Base-by-base conservation (phyloP, 2,329 filamentous ascomycete genomes). In the Talaromyces verruculosus region DNA sequence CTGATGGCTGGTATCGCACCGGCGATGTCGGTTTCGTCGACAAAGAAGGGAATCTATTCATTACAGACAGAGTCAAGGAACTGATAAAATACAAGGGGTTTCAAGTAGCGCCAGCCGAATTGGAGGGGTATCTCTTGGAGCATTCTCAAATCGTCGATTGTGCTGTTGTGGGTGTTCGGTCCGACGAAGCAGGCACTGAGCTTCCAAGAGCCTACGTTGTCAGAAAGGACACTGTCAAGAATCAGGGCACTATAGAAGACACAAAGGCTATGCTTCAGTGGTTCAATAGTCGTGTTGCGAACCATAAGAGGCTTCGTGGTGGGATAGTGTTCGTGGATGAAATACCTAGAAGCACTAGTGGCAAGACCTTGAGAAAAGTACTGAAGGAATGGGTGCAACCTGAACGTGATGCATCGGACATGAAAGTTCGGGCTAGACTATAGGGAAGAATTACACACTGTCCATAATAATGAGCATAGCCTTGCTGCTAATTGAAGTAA, bases 31-130 rank as follows among this genome's bases (percentile, higher is more conserved):
- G 79, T 55, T 75, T 70, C 1, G 73, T 80, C 37, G 76, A 78
- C 63, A 61, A 65, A 0, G 51, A 75, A 0, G 77, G 77, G 1
- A 69, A 71, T 2, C 65, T 80, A 5, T 75, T 70, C 43, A 75
- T 81, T 13, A 74, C 80, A 8, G 79, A 78, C 1, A 70, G 79
- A 1, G 78, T 77, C 2, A 81, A 81, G 62, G 78, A 80, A 33
- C 64, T 81, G 19, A 79, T 81, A 68, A 81, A 81, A 68, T 80
- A 80, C 70, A 80, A 80, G 61, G 78, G 77, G 4, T 80, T 81
- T 66, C 78, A 81, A 60, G 76, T 81, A 2, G 76, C 75, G 30
- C 78, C 79, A 0, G 68, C 72, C 0, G 79, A 81, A 68, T 68
- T 81, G 1, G 79, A 81, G 63, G 70, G 71, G 1, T 71, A 75